Evolutionary conservation across 495 filamentous ascomycete genomes (phyloP), one percentile per base, ranked within the genome.

Genomic region (Xylaria curta): DNA sequence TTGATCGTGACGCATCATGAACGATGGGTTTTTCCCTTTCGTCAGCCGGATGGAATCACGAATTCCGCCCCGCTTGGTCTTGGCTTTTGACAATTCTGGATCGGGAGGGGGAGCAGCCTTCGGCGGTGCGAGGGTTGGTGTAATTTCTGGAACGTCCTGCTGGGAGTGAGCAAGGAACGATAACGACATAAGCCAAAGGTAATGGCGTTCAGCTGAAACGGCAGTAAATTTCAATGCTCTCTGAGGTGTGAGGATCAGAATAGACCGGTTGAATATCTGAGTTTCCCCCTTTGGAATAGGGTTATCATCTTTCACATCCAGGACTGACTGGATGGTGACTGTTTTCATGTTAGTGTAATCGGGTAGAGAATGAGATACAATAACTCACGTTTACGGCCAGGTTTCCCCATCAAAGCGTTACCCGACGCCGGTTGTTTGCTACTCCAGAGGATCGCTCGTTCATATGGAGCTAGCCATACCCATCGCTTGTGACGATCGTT

Each of bases 401-500:
- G 93, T 86, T 98, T 99, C 71, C 96, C 96, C 84, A 98, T 85
- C 80, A 98, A 82, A 28, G 96, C 95, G 76, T 89, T 91, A 38
- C 93, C 93, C 74, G 91, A 92, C 26, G 91, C 93, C 26, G 96
- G 96, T 81, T 98, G 97, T 86, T 97, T 97, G 87, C 92, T 97
- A 80, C 95, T 97, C 96, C 96, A 99, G 83, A 99, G 93, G 61
- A 99, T 94, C 12, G 94, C 90, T 49, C 94, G 88, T 81, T 99
- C 96, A 77, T 98, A 98, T 19, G 96, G 96, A 15, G 94, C 95
- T 42, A 99, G 87, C 96, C 96, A 99, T 19, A 99, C 97, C 96
- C 96, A 99, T 82, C 96, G 88, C 82, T 96, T 98, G 75, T 99
- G 96, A 49, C 97, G 80, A 65, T 91, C 90, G 64, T 85, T 89